These are phyloP conservation scores for Pelargonium cotyledonis DNA, from an alignment of 441 rosid genomes.

Conservation along the genomic window DNA sequence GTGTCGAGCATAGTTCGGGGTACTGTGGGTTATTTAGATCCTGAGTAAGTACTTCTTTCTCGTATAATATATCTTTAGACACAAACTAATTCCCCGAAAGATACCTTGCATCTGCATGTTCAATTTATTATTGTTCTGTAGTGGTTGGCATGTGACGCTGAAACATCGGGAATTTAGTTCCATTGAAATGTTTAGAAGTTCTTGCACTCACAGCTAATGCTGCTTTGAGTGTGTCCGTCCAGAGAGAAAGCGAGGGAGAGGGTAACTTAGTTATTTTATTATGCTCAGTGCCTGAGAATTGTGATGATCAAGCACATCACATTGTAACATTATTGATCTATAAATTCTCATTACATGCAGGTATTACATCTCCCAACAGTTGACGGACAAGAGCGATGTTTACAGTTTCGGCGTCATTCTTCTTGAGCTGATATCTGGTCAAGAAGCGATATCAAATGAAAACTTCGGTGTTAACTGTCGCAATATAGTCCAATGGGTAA, in stretches of 20 bases:
- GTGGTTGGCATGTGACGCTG: no score
- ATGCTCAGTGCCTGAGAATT: no score
- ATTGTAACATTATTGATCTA: neutral
- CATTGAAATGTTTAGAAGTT: no score
- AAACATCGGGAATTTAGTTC: no score
- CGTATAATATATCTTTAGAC: neutral
- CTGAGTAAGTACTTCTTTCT: slow-evolving; percentile 58
- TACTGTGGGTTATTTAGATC: slow-evolving; percentile 94
- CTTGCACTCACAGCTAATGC: no score
- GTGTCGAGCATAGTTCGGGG: slow-evolving; percentile 98
- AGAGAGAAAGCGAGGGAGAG: no score
- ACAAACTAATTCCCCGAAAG: no score
- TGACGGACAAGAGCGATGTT: slow-evolving; percentile 83
- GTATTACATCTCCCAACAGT: slow-evolving; percentile 92
- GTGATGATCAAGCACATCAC: neutral
- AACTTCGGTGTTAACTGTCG: slow-evolving; percentile 86
- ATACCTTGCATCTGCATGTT: no score
- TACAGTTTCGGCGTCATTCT: slow-evolving; percentile 98
- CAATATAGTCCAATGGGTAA: slow-evolving; percentile 95
- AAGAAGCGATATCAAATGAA: slow-evolving; percentile 88
- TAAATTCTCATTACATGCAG: slow-evolving; percentile 32
- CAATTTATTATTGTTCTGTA: no score
- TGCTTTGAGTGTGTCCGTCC: no score
- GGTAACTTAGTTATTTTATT: no score
- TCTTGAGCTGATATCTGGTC: slow-evolving; percentile 90